Evolutionary conservation across 2,329 filamentous ascomycete species (phyloP).

Genomic region (Colletotrichum tropicale): DNA sequence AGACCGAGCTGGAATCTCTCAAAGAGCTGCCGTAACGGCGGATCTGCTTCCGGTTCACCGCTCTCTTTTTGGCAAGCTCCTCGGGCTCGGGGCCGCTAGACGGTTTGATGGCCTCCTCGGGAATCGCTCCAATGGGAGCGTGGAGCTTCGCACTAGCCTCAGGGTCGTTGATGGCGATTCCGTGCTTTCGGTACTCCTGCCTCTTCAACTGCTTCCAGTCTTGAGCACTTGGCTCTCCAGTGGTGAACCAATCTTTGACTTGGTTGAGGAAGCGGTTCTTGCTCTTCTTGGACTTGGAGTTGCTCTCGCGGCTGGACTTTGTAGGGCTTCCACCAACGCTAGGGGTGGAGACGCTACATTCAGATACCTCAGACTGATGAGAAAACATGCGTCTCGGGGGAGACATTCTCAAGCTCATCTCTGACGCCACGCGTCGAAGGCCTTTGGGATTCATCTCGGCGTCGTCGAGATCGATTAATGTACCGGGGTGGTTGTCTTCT

Average conservation of each 20-base stretch:
- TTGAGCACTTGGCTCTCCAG: slow-evolving; percentile 54
- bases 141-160: slow-evolving; percentile 50
- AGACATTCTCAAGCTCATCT: slow-evolving; percentile 11
- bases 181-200: slow-evolving; percentile 46
- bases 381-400: slow-evolving; percentile 7
- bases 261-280: slow-evolving; percentile 44
- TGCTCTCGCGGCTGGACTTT: slow-evolving; percentile 16
- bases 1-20: slow-evolving; percentile 33
- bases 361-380: slow-evolving; percentile 22
- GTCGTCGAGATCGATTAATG: background rate
- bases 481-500: slow-evolving; percentile 14
- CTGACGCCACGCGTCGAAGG: slow-evolving; percentile 3
- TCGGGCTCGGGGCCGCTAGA: slow-evolving; percentile 51
- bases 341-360: slow-evolving; percentile 27
- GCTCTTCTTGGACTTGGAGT: slow-evolving; percentile 30
- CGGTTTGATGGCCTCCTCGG: slow-evolving; percentile 49
- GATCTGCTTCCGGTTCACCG: slow-evolving; percentile 33
- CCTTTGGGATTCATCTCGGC: background rate
- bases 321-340: slow-evolving; percentile 16
- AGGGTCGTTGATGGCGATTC: slow-evolving; percentile 47
- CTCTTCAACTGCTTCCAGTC: slow-evolving; percentile 52
- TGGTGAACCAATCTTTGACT: slow-evolving; percentile 52
- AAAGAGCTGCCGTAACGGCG: slow-evolving; percentile 27
- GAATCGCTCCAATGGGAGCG: slow-evolving; percentile 48
- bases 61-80: slow-evolving; percentile 41